These are phyloP conservation scores for Huntiella decipiens DNA, from an alignment of 2,329 filamentous ascomycete genomes.

Conservation along the genomic window DNA sequence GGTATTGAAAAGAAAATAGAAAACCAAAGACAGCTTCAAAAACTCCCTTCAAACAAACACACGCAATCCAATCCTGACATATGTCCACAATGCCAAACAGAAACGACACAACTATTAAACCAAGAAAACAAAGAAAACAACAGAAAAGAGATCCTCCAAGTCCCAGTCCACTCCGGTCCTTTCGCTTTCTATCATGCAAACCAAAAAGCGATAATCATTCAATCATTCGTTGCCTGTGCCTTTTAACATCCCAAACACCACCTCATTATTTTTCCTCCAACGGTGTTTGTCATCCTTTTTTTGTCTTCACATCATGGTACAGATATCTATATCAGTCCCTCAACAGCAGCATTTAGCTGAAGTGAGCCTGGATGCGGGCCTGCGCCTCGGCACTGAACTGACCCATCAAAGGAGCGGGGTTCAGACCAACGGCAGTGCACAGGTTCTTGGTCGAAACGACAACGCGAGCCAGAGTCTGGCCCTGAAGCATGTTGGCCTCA, in stretches of 20 bases:
- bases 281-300: constrained; percentile 3
- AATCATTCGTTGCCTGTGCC: constrained; percentile 11
- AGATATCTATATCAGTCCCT: background rate
- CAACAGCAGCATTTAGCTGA: constrained; percentile 31
- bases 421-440: constrained; percentile 51
- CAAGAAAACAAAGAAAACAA: background rate
- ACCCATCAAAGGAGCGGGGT: constrained; percentile 56
- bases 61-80: no score
- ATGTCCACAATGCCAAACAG: background rate
- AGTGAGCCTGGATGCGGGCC: constrained; percentile 59
- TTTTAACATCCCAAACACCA: constrained; percentile 2
- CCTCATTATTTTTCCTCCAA: constrained; percentile 3
- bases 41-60: background rate
- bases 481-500: constrained; percentile 76
- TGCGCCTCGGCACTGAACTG: constrained; percentile 66
- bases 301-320: background rate
- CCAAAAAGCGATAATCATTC: constrained; percentile 7
- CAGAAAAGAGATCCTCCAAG: constrained; percentile 3
- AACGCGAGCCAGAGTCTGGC: constrained; percentile 60
- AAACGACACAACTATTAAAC: background rate
- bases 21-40: background rate
- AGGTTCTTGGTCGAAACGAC: constrained; percentile 62
- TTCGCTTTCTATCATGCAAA: constrained; percentile 5
- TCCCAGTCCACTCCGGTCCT: background rate
- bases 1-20: background rate